These are phyloP conservation scores for Metschnikowia lunata DNA, from an alignment of 805 yeast species.

Conservation along the genomic window DNA sequence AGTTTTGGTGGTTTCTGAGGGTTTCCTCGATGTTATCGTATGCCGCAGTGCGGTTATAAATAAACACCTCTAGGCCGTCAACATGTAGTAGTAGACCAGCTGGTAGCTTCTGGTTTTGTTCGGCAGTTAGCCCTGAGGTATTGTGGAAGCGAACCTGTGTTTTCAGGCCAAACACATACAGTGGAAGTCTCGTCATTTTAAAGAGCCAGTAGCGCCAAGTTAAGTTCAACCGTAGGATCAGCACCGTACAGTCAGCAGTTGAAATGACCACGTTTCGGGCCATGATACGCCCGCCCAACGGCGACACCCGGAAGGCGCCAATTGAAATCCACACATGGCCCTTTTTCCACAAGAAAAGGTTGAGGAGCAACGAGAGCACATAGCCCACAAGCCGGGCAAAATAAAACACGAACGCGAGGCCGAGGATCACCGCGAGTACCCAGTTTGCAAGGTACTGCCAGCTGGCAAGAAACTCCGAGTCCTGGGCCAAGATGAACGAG, in stretches of 20 bases:
- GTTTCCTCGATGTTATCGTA: constrained; percentile 59
- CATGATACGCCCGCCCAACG: constrained; percentile 77
- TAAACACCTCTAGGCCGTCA: constrained; percentile 78
- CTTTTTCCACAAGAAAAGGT: constrained; percentile 61
- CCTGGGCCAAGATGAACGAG: constrained; percentile 1
- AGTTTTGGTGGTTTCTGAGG: constrained; percentile 17
- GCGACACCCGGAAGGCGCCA: constrained; percentile 71
- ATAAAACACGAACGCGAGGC: constrained; percentile 66
- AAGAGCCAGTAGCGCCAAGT: constrained; percentile 92
- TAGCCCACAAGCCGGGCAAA: constrained; percentile 70
- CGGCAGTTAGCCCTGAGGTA: constrained; percentile 13
- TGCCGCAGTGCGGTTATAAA: constrained; percentile 75
- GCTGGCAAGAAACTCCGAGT: constrained; percentile 16
- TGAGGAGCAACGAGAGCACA: constrained; percentile 46
- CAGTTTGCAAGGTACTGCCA: constrained; percentile 83
- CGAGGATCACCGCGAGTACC: constrained; percentile 61
- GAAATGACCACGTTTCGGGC: constrained; percentile 71
- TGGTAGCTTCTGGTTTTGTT: constrained; percentile 47
- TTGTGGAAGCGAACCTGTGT: constrained; percentile 9
- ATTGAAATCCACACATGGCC: constrained; percentile 55
- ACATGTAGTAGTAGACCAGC: constrained; percentile 53
- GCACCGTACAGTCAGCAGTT: constrained; percentile 68
- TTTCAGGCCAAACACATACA: constrained; percentile 21
- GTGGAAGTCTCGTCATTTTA: constrained; percentile 38
- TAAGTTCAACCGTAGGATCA: constrained; percentile 65